Conservation (phyloP, 257 asterid species). For the Striga asiatica region DNA sequence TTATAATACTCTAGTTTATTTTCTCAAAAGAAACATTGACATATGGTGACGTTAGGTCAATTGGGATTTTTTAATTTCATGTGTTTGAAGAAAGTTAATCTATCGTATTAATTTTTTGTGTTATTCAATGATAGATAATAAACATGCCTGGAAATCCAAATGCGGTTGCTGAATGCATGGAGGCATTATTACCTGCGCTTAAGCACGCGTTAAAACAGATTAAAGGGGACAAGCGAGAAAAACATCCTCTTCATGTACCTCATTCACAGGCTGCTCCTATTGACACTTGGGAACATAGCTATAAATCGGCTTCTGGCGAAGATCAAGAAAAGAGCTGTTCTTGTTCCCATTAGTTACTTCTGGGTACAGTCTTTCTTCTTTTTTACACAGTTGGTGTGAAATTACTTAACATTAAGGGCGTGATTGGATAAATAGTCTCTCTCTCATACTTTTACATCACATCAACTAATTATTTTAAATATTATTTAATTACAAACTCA, state of each 20-base stretch:
- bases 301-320: conserved; percentile 23
- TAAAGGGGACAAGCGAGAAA: conserved; percentile 47
- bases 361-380: no score
- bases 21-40: no score
- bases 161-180: conserved; percentile 94
- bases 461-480: no score
- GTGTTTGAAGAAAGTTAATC: no score
- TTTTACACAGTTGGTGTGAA: no score
- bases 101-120: conserved; percentile 5
- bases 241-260: conserved; percentile 38
- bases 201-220: conserved; percentile 88
- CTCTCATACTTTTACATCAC: no score
- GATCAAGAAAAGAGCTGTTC: conserved; percentile 32
- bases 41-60: no score
- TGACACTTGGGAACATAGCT: conserved; percentile 42
- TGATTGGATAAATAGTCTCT: no score
- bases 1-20: no score
- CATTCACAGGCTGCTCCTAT: conserved; percentile 28
- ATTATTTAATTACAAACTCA: no score
- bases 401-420: no score
- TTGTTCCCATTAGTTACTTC: conserved; percentile 30
- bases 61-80: no score
- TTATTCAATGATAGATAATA: conserved; percentile 40
- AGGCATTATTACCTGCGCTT: conserved; percentile 80
- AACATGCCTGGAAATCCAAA: conserved; percentile 99